A percentile compares a stretch with the other conserved stretches of the same genome.
phyloP scores from a whole-genome alignment of 140 eudicot species.

The Bidens hawaiensis region DNA sequence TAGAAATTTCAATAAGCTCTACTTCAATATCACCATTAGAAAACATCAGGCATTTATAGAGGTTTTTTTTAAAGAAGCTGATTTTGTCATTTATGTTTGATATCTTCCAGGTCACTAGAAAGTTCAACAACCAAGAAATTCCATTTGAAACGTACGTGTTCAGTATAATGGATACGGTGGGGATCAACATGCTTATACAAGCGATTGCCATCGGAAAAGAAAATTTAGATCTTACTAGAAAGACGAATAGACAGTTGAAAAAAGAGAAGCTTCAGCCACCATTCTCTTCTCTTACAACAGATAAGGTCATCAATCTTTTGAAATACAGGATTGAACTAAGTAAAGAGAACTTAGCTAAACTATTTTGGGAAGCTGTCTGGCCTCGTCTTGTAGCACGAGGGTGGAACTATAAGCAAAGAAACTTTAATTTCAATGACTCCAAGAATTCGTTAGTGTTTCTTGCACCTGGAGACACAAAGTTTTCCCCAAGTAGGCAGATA shows the following conservation, averaged over 20 bases:
- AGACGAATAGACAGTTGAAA: conserved; percentile 16
- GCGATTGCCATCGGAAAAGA: conserved; percentile 67
- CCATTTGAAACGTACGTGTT: conserved; percentile 48
- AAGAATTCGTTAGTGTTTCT: conserved; percentile 49
- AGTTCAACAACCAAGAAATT: conserved; percentile 46
- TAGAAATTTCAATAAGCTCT: not conserved
- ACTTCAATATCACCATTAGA: not conserved
- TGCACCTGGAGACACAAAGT: conserved; percentile 47
- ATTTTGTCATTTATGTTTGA: not conserved
- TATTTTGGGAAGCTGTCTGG: conserved; percentile 86
- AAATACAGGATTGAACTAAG: conserved; percentile 48
- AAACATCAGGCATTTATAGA: not conserved
- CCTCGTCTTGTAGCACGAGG: conserved; percentile 75
- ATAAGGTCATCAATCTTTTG: conserved; percentile 41
- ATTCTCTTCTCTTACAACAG: conserved; percentile 11
- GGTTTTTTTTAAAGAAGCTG: not conserved
- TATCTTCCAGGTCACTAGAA: conserved; percentile 45
- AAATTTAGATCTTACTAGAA: conserved; percentile 39
- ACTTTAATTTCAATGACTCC: conserved; percentile 17
- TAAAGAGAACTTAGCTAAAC: conserved; percentile 48
- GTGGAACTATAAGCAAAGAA: conserved; percentile 50
- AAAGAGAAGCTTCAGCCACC: conserved; percentile 28
- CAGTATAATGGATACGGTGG: conserved; percentile 43
- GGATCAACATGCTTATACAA: conserved; percentile 43
- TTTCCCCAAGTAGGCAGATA: conserved; percentile 22